Evolutionary conservation across 176 grass and related monocot genomes (phyloP), one percentile per base, ranked within the genome.

Genomic region (Otatea glauca): DNA sequence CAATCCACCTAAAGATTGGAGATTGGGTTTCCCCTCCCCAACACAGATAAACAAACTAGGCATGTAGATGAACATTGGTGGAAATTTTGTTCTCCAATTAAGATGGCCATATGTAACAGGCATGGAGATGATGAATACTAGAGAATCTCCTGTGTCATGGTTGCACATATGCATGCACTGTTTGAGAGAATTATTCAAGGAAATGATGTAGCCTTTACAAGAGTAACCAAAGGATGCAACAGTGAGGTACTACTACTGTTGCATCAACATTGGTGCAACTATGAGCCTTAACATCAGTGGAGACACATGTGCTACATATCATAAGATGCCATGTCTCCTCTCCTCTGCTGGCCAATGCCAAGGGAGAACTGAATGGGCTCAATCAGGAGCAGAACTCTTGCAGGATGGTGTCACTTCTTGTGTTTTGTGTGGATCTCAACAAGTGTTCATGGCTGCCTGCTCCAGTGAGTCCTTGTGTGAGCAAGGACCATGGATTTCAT

Each of bases 401-500:
- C 87, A 88, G 81, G 24, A 45, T 72, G 47, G 65, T 71, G 78
- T 81, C 64, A 11, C 43, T 48, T 37, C 24, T 20, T 35, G 48
- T 70, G 21, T 15, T 51, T 32, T 76, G 8, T 37, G 7, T 87
- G 60, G 59, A 81, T 88, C 73, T 78, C 73, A 78, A 83, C 74
- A 78, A 88, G 86, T 63, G 86, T 83, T 72, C 81, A 65, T 88
- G 75, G 16, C 32, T 21, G 48, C 47, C 59, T 76, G 32, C 72
- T 85, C 23, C 23, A 24, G 63, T 12, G 23, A 61, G 23, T 27
- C 59, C 59, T 61, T 61, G 23, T 13, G 59, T 61, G 23, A 13
- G 23, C 35, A 49, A 86, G 88, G 62, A 81, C 88, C 82, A 76
- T 80, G 70, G 12, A 63, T 85, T 81, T 89, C 77, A 80, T 67